phyloP scores from a whole-genome alignment of 2,329 filamentous ascomycete genomes.

The Calonectria montana region DNA sequence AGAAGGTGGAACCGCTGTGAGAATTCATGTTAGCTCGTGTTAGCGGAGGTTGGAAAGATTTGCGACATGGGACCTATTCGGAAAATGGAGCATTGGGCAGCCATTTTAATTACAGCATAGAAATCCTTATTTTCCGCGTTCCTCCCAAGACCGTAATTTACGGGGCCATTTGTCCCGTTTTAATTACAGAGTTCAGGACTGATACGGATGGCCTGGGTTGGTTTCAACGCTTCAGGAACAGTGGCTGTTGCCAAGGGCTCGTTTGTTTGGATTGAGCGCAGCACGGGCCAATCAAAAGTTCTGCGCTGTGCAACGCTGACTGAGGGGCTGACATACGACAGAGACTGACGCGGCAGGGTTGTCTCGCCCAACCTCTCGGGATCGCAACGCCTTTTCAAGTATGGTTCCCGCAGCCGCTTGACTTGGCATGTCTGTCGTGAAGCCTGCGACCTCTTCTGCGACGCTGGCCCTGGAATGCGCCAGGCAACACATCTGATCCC shows the following conservation, averaged over 20 bases:
- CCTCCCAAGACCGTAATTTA: background rate
- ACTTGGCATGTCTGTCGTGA: constrained; percentile 11
- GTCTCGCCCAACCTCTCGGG: constrained; percentile 15
- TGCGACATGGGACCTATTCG: background rate
- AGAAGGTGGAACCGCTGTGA: background rate
- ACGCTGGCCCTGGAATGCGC: constrained; percentile 35
- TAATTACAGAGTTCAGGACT: background rate
- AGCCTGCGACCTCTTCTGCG: constrained; percentile 17
- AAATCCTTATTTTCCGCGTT: background rate
- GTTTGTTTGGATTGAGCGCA: constrained; percentile 32
- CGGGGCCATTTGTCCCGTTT: background rate
- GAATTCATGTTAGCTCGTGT: background rate
- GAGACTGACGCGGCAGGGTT: constrained; percentile 28
- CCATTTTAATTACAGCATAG: constrained; percentile 1
- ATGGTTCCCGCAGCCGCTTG: constrained; percentile 24
- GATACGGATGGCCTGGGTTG: background rate
- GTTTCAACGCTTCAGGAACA: constrained; percentile 6
- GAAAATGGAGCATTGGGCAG: background rate
- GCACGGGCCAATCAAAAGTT: constrained; percentile 32
- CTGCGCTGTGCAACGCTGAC: constrained; percentile 27
- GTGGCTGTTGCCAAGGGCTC: constrained; percentile 24
- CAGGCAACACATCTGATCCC: constrained; percentile 6
- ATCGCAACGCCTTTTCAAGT: constrained; percentile 19
- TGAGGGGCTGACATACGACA: constrained; percentile 38
- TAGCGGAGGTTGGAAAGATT: background rate